These are phyloP conservation scores for Aspergillus leporis DNA, from an alignment of 495 filamentous ascomycete genomes.

Conservation along the genomic window DNA sequence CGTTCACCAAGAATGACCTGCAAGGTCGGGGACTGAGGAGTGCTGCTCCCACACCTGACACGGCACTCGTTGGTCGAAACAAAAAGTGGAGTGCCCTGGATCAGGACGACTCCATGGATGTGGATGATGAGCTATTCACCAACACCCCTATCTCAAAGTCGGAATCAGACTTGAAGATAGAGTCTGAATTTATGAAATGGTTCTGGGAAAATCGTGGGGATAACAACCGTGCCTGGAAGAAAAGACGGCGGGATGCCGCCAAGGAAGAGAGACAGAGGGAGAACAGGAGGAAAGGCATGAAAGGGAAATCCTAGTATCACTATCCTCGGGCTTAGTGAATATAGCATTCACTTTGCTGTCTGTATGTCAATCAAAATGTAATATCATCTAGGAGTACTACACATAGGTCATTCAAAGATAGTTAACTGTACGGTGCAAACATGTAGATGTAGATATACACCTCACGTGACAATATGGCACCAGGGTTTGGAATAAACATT, in stretches of 20 bases:
- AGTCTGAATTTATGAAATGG: conserved; percentile 79
- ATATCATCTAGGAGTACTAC: background rate
- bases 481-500: background rate
- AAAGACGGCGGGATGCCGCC: conserved; percentile 70
- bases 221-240: conserved; percentile 89
- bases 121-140: conserved; percentile 29
- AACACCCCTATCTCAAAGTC: conserved; percentile 39
- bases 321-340: background rate
- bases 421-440: no score
- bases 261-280: conserved; percentile 89
- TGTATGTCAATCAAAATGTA: no score
- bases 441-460: background rate
- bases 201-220: conserved; percentile 93
- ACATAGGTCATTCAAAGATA: background rate
- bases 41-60: conserved; percentile 93
- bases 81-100: conserved; percentile 29
- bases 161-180: conserved; percentile 32
- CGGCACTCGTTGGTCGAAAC: conserved; percentile 62
- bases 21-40: conserved; percentile 72
- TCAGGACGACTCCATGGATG: conserved; percentile 32
- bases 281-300: conserved; percentile 63
- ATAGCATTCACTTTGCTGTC: background rate
- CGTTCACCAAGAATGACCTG: conserved; percentile 75
- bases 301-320: conserved; percentile 38
- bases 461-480: background rate